A percentile compares a stretch with the other conserved stretches of the same genome.
Evolutionary conservation across 179 eudicot genomes (phyloP).

Genomic region (Corrigiola litoralis): DNA sequence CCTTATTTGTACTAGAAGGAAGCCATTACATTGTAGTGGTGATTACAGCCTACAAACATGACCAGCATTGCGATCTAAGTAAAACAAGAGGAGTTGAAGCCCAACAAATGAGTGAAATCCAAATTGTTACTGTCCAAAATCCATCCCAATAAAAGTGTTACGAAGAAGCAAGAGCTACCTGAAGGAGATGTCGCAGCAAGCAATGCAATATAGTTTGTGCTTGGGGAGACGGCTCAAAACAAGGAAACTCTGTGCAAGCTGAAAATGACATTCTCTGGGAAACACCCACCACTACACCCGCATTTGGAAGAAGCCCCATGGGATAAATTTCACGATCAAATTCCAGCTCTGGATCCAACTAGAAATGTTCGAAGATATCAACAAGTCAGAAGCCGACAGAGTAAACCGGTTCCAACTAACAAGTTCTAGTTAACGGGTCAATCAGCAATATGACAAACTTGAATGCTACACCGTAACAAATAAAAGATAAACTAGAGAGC

Average conservation of each 20-base stretch:
- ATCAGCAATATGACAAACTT: neutral
- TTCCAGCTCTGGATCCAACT: conserved; percentile 99
- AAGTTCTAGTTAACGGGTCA: neutral
- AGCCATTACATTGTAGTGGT: too few species aligned
- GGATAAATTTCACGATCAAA: conserved; percentile 99
- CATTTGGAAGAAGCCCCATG: conserved; percentile 96
- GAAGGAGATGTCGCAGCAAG: conserved; percentile 90
- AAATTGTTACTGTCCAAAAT: too few species aligned
- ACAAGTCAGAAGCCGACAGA: conserved; percentile 7
- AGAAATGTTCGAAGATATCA: conserved; percentile 20
- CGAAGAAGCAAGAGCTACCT: conserved; percentile 40
- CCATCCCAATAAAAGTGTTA: neutral
- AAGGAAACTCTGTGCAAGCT: conserved; percentile 94
- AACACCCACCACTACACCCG: conserved; percentile 91
- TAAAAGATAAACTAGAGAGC: too few species aligned
- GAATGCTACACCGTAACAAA: too few species aligned
- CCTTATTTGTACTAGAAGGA: too few species aligned
- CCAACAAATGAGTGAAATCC: too few species aligned
- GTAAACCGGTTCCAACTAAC: neutral
- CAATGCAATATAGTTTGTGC: conserved; percentile 97
- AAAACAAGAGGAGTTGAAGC: too few species aligned
- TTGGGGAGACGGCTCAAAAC: conserved; percentile 97
- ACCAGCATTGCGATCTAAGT: too few species aligned
- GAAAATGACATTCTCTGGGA: conserved; percentile 94
- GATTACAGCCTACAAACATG: too few species aligned